Evolutionary conservation across 805 yeast species (phyloP), one percentile per base, ranked within the genome.

Genomic region (Zygotorulaspora sp.): DNA sequence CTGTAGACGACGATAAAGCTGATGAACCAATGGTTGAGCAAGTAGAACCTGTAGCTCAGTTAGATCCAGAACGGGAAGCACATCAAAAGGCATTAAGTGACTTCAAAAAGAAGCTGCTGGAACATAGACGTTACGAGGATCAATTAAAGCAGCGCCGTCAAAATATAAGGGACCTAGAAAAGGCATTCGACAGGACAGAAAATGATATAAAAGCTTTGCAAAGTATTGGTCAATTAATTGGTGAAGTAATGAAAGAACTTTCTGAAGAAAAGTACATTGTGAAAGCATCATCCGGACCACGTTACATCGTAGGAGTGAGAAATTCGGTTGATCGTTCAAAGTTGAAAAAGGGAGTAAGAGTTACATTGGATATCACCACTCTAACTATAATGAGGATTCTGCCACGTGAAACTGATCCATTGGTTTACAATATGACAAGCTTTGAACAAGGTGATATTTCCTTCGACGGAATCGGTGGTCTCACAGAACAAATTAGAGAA

Each of bases 361-460:
- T 92, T 31, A 92, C 98, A 11, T 71, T 92, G 52, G 98, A 92
- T 66, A 92, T 92, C 83, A 92, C 98, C 17, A 92, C 98, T 0
- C 72, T 92, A 52, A 92, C 98, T 13, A 92, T 92, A 45, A 92
- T 92, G 98, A 79, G 98, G 57, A 82, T 92, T 30, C 72, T 92
- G 53, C 98, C 98, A 12, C 78, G 98, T 57, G 98, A 92, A 65
- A 97, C 95, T 34, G 98, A 92, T 65, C 98, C 98, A 9, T 72
- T 89, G 57, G 97, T 92, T 47, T 92, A 92, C 65, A 92, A 90
- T 66, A 92, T 92, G 98, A 89, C 98, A 4, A 82, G 95, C 2
- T 86, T 92, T 57, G 95, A 89, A 62, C 96, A 96, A n/a, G 97
- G 96, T 45, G 97, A 88, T 55, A 80, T 90, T 45, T 83, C 96